phyloP scores from a whole-genome alignment of 352 stramenopile genomes.

The Phytophthora podocarpi region DNA sequence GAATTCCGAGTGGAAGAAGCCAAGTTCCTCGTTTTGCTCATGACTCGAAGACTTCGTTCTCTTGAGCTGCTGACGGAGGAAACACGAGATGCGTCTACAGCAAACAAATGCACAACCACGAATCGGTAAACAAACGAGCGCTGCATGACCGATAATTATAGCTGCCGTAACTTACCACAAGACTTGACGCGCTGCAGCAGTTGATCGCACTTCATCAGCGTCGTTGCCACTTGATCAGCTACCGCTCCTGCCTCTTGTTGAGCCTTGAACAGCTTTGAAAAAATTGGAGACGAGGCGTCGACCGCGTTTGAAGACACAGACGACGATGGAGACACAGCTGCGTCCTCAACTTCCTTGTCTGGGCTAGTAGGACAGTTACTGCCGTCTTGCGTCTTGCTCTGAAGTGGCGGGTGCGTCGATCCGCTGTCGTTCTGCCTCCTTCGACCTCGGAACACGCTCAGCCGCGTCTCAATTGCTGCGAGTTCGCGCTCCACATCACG shows the following conservation, averaged over 20 bases:
- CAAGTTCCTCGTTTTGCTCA: neutral
- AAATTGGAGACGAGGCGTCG: constrained; percentile 6
- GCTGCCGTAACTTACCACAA: constrained; percentile 21
- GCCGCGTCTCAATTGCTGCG: constrained; percentile 38
- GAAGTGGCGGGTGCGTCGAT: constrained; percentile 1
- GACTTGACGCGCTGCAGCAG: constrained; percentile 45
- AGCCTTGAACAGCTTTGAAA: constrained; percentile 23
- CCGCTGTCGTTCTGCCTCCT: constrained; percentile 6
- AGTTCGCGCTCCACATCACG: constrained; percentile 51
- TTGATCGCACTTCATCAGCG: constrained; percentile 55
- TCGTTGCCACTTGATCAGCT: constrained; percentile 57
- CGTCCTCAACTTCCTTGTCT: neutral
- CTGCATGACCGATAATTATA: neutral
- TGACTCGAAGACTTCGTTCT: constrained; percentile 10
- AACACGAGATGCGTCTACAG: constrained; percentile 26
- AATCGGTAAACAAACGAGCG: too few relatives aligned
- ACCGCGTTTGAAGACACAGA: constrained; percentile 4
- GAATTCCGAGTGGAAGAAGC: constrained; percentile 12
- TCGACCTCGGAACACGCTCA: constrained; percentile 35
- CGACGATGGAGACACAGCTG: neutral
- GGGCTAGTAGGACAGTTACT: neutral
- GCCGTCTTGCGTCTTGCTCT: constrained; percentile 5
- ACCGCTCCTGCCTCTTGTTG: constrained; percentile 48
- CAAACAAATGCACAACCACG: too few relatives aligned
- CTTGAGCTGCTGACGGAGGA: constrained; percentile 26